Conservation (phyloP, 345 rosid species). For the Corchorus olitorius region DNA sequence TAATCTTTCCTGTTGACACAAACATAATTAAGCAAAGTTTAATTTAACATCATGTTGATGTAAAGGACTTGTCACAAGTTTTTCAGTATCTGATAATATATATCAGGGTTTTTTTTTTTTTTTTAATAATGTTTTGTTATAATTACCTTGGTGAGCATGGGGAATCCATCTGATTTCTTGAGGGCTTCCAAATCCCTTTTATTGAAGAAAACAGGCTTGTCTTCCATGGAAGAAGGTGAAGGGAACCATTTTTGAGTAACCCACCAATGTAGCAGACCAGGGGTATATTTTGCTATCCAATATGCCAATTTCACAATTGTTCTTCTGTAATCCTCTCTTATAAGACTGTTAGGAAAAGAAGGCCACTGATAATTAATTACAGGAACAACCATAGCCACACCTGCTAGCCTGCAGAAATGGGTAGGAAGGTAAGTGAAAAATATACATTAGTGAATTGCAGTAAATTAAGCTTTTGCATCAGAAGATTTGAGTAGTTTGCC, state of each 20-base stretch:
- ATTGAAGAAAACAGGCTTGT: slow-evolving; percentile 62
- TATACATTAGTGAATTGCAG: not conserved
- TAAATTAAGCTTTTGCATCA: not conserved
- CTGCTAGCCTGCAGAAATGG: slow-evolving; percentile 62
- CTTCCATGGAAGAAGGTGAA: slow-evolving; percentile 56
- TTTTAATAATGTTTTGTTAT: not conserved
- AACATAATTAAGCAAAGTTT: slow-evolving; percentile 4
- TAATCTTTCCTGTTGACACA: slow-evolving; percentile 52
- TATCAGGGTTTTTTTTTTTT: no score
- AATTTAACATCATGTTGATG: not conserved
- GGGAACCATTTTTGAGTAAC: slow-evolving; percentile 67
- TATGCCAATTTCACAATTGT: slow-evolving; percentile 46
- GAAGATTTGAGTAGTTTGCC: slow-evolving; percentile 41
- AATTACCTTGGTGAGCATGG: slow-evolving; percentile 81
- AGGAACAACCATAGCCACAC: slow-evolving; percentile 74
- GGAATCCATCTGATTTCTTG: slow-evolving; percentile 66
- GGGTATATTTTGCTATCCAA: slow-evolving; percentile 65
- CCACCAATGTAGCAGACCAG: slow-evolving; percentile 73
- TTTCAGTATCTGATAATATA: no score
- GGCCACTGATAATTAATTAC: slow-evolving; percentile 77
- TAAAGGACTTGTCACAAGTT: no score
- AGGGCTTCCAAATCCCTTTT: slow-evolving; percentile 64
- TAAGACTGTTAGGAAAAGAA: slow-evolving; percentile 63
- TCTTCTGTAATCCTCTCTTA: slow-evolving; percentile 64
- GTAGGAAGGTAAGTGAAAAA: slow-evolving; percentile 19